These are phyloP conservation scores for Penicillium sp. DNA, from an alignment of 2,329 filamentous ascomycete genomes.

Conservation along the genomic window DNA sequence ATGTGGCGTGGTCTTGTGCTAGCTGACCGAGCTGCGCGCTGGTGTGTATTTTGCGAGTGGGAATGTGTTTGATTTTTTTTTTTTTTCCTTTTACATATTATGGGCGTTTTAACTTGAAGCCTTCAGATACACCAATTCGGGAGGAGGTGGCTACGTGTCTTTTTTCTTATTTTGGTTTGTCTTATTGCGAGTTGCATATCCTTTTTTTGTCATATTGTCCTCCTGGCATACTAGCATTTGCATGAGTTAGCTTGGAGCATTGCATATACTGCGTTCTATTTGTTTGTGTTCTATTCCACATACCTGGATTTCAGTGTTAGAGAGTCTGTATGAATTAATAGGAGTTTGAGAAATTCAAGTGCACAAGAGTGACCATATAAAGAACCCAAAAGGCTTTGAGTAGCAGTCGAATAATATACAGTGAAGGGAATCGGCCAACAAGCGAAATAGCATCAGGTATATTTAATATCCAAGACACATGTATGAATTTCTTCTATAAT, in stretches of 20 bases:
- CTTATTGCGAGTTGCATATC: constrained; percentile 9
- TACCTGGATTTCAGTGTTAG: constrained; percentile 13
- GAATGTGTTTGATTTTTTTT: constrained; percentile 52
- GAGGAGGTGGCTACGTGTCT: neutral
- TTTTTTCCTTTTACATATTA: constrained; percentile 5
- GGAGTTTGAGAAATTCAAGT: neutral
- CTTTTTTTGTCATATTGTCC: constrained; percentile 5
- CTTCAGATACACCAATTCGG: constrained; percentile 2
- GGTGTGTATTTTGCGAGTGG: constrained; percentile 71
- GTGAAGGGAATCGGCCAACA: neutral
- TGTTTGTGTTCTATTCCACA: constrained; percentile 3
- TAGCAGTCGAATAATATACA: neutral
- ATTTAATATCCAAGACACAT: neutral
- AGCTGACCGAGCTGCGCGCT: constrained; percentile 64
- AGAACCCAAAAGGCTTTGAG: neutral
- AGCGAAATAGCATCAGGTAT: neutral
- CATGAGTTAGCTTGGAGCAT: constrained; percentile 26
- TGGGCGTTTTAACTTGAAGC: constrained; percentile 2
- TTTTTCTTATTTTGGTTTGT: constrained; percentile 1
- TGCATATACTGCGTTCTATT: constrained; percentile 23
- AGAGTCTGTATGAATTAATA: constrained; percentile 12
- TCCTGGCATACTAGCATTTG: constrained; percentile 27
- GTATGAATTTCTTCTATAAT: constrained; percentile 11
- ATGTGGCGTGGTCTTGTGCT: constrained; percentile 64
- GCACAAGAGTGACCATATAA: neutral